These are phyloP conservation scores for Millerozyma acaciae DNA, from an alignment of 805 yeast genomes.

Conservation along the genomic window DNA sequence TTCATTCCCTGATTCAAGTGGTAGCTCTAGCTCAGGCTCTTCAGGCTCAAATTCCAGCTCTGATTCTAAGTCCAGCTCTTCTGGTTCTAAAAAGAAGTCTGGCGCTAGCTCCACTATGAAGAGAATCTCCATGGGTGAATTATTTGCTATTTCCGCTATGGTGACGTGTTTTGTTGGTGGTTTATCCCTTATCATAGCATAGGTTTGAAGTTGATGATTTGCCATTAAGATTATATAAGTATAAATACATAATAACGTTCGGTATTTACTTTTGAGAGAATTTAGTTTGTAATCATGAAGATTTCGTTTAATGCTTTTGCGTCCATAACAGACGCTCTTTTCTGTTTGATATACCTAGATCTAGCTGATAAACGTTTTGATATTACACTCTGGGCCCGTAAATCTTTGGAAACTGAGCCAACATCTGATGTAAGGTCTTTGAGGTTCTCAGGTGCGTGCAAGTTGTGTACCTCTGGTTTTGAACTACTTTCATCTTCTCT, in stretches of 20 bases:
- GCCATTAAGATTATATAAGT: conserved; percentile 17
- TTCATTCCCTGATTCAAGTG: conserved; percentile 15
- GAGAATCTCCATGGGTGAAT: conserved; percentile 24
- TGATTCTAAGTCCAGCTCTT: conserved; percentile 18
- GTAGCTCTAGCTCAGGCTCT: conserved; percentile 19
- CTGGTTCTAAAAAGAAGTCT: conserved; percentile 18
- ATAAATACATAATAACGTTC: background rate
- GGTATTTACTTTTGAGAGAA: background rate
- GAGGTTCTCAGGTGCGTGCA: conserved; percentile 1
- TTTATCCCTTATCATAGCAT: too few relatives aligned
- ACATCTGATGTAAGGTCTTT: background rate
- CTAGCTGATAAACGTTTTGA: conserved; percentile 55
- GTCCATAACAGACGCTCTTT: conserved; percentile 89
- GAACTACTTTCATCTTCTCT: conserved; percentile 5
- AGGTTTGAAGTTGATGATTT: too few relatives aligned
- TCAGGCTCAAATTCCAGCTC: conserved; percentile 18
- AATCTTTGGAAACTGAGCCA: conserved; percentile 8
- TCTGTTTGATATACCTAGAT: conserved; percentile 84
- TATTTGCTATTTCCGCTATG: conserved; percentile 26
- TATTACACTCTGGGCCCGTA: too few relatives aligned
- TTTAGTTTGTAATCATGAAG: conserved; percentile 69
- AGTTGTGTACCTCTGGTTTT: conserved; percentile 6
- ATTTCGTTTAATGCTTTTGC: conserved; percentile 86
- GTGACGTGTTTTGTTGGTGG: conserved; percentile 43
- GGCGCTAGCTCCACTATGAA: conserved; percentile 18